A percentile compares a stretch with the other conserved stretches of the same genome.
Conservation (phyloP, 176 grass and related monocot species). For the Hyparrhenia diplandra region DNA sequence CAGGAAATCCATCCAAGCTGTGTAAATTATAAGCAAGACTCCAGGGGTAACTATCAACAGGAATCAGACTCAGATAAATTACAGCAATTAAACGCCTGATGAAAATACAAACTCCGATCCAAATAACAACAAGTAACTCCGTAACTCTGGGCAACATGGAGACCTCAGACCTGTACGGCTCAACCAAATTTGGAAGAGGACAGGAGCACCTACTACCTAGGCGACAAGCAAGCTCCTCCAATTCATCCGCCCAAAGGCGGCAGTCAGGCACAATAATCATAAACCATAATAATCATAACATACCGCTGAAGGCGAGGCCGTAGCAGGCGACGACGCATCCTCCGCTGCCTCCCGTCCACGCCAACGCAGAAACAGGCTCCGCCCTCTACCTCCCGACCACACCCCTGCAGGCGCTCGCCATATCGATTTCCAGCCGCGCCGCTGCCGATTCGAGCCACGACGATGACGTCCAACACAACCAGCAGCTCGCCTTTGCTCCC, state of each 20-base stretch:
- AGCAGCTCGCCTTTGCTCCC: too few relatives aligned
- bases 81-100: neutral
- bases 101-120: neutral
- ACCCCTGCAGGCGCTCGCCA: too few relatives aligned
- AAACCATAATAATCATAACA: neutral
- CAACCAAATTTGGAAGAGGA: neutral
- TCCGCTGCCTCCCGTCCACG: too few relatives aligned
- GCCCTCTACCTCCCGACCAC: too few relatives aligned
- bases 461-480: too few relatives aligned
- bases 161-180: neutral
- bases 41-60: neutral
- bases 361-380: too few relatives aligned
- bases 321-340: constrained; percentile 92
- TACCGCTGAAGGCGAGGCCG: constrained; percentile 80
- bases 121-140: neutral
- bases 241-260: neutral
- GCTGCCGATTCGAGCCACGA: too few relatives aligned
- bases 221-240: neutral
- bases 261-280: too few relatives aligned
- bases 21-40: neutral
- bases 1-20: too few relatives aligned
- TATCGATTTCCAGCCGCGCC: too few relatives aligned
- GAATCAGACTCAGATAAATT: neutral
- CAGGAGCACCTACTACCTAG: neutral
- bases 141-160: neutral